Evolutionary conservation across 495 filamentous ascomycete genomes (phyloP), one percentile per base, ranked within the genome.

Genomic region (Talaromyces liani): DNA sequence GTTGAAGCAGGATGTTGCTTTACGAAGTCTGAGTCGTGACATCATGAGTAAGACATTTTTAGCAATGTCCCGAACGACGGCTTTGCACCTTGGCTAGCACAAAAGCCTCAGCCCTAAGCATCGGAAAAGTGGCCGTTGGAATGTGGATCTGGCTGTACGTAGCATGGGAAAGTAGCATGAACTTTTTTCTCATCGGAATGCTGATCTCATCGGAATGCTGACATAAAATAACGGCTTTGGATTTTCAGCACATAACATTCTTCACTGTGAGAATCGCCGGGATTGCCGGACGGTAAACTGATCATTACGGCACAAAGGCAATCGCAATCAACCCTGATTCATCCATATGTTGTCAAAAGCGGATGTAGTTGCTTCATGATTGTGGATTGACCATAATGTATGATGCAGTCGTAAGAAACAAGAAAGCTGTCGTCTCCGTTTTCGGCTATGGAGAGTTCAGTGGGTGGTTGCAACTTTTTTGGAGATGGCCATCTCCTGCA

Each of bases 341-440:
- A 6, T 18, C n/a, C n/a, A 18, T 49, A 20, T 49, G n/a, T 18
- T 7, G n/a, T 49, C 45, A 20, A 49, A 20, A 22, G 45, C 45
- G 45, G n/a, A 49, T 20, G 16, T n/a, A 20, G 1, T 49, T 49
- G 29, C 31, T n/a, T 6, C 18, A 16, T 58, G 56, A 33, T n/a
- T 18, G 56, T 34, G 29, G 31, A 6, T 10, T 36, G 31, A 22
- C 10, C 22, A 8, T 58, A n/a, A 24, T 36, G 31, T 36, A 58
- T 34, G 56, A 58, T 58, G 56, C 56, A 18, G 39, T 36, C 33
- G 58, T 60, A 31, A 24, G 16, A 22, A 3, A 2, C 20, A 34
- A 34, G 34, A 31, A 24, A 61, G 8, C 7, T 39, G 24, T 27
- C n/a, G 24, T 67, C 22, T 58, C 70, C 68, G 70, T 64, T 69